phyloP scores from a whole-genome alignment of 805 yeast genomes.

The Yamadazyma kitorensis region DNA sequence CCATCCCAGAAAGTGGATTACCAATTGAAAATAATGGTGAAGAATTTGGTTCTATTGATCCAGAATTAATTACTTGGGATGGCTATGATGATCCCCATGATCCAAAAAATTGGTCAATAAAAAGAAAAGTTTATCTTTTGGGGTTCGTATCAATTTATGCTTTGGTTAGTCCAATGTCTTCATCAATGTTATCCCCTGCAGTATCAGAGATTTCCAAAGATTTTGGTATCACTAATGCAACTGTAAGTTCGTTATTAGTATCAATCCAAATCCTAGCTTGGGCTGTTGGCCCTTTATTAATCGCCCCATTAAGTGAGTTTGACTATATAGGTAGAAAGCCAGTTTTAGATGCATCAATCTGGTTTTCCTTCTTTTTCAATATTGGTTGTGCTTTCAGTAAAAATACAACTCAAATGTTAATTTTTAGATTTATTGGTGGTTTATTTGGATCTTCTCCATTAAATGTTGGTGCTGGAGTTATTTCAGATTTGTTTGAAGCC shows the following conservation, averaged over 20 bases:
- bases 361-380: constrained; percentile 48
- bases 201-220: constrained; percentile 44
- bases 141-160: constrained; percentile 52
- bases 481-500: constrained; percentile 59
- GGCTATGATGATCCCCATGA: constrained; percentile 57
- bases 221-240: constrained; percentile 39
- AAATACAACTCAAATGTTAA: constrained; percentile 56
- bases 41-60: constrained; percentile 55
- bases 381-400: constrained; percentile 62
- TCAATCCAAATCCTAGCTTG: constrained; percentile 68
- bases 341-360: constrained; percentile 52
- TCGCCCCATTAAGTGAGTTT: constrained; percentile 68
- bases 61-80: constrained; percentile 68
- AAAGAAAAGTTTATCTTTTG: constrained; percentile 42
- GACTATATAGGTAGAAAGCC: constrained; percentile 53
- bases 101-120: constrained; percentile 61
- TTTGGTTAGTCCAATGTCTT: constrained; percentile 58
- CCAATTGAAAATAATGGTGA: constrained; percentile 24
- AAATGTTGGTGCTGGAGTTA: constrained; percentile 66
- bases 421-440: constrained; percentile 63
- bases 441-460: constrained; percentile 66
- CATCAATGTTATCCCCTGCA: constrained; percentile 64
- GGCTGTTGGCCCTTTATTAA: constrained; percentile 62
- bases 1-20: constrained; percentile 22
- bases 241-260: constrained; percentile 52